These are phyloP conservation scores for Exophiala bonariae DNA, from an alignment of 2,329 filamentous ascomycete species.

Conservation along the genomic window DNA sequence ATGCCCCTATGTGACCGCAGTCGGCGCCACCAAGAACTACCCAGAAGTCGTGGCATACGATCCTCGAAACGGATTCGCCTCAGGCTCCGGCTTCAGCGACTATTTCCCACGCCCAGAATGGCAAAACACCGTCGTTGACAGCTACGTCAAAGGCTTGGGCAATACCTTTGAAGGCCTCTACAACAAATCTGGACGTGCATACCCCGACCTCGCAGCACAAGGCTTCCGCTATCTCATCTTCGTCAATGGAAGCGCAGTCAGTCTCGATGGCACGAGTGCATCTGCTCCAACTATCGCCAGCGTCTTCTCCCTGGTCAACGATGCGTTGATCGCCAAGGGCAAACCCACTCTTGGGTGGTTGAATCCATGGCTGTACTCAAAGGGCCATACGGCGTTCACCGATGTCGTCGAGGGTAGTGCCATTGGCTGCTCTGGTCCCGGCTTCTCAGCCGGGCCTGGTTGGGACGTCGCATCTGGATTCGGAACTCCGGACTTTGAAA, in stretches of 20 bases:
- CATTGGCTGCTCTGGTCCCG: conserved; percentile 35
- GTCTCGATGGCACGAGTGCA: conserved; percentile 45
- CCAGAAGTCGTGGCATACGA: conserved; percentile 51
- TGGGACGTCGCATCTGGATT: conserved; percentile 45
- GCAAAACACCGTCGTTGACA: conserved; percentile 45
- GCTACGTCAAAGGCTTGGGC: conserved; percentile 45
- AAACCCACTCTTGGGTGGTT: conserved; percentile 57
- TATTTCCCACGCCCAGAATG: conserved; percentile 50
- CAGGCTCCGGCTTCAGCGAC: conserved; percentile 55
- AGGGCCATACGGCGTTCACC: conserved; percentile 47
- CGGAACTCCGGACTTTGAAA: conserved; percentile 33
- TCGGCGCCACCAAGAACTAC: conserved; percentile 59
- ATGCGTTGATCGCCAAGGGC: conserved; percentile 54
- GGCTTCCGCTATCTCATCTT: conserved; percentile 52
- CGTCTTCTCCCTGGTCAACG: conserved; percentile 63
- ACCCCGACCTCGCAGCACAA: conserved; percentile 61
- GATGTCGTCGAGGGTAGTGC: conserved; percentile 43
- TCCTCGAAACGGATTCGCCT: conserved; percentile 42
- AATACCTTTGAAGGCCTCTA: conserved; percentile 49
- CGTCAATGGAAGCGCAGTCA: conserved; percentile 39
- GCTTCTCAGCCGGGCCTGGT: conserved; percentile 37
- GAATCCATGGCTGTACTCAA: conserved; percentile 61
- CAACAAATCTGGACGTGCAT: conserved; percentile 52
- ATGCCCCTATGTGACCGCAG: conserved; percentile 68
- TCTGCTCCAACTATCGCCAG: conserved; percentile 60